A percentile compares a stretch with the other conserved stretches of the same genome.
phyloP scores from a whole-genome alignment of 305 asterid species.

The Plantago coronopus region DNA sequence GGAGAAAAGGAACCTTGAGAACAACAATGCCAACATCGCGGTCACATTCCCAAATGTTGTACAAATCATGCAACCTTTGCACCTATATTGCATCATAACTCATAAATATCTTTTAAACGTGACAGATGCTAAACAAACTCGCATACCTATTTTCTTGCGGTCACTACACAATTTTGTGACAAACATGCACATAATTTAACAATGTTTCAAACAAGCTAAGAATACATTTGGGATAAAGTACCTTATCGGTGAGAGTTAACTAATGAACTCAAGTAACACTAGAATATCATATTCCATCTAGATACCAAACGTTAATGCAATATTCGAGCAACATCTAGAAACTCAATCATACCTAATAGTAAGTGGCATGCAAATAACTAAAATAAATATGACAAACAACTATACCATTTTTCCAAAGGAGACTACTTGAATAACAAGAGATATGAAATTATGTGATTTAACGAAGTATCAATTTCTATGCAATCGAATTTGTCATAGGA shows the following conservation, averaged over 20 bases:
- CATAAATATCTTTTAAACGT: neutral
- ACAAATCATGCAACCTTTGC: slow-evolving; percentile 65
- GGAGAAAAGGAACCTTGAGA: slow-evolving; percentile 52
- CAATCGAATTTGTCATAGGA: no score
- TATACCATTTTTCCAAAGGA: neutral
- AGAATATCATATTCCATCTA: no score
- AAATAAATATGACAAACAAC: neutral
- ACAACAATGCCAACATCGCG: slow-evolving; percentile 64
- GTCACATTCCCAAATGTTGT: slow-evolving; percentile 87
- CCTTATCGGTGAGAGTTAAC: neutral
- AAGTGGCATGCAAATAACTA: neutral
- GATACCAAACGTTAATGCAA: no score
- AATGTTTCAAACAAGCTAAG: neutral
- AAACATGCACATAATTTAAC: neutral
- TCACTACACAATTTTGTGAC: neutral
- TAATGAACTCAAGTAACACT: neutral
- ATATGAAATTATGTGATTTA: no score
- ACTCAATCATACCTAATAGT: neutral
- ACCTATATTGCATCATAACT: slow-evolving; percentile 38
- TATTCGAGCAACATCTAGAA: neutral
- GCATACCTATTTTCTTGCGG: slow-evolving; percentile 1
- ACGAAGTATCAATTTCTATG: no score
- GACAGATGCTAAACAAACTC: slow-evolving; percentile 5
- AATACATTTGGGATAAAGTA: neutral
- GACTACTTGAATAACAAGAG: neutral